A percentile compares a stretch with the other conserved stretches of the same genome.
These are phyloP conservation scores for Salvia splendens DNA, from an alignment of 257 asterid genomes.

Conservation along the genomic window DNA sequence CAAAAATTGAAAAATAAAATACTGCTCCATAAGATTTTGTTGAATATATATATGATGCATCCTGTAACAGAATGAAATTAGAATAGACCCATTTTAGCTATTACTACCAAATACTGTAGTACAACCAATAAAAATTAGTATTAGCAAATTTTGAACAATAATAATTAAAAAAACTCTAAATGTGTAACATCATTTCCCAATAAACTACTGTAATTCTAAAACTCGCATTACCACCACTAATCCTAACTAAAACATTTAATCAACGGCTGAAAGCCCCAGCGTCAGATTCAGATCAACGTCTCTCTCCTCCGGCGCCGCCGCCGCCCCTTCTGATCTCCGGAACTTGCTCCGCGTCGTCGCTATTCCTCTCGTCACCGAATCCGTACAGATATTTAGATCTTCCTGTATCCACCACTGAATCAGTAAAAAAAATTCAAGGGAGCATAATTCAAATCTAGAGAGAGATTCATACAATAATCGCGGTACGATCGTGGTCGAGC, in stretches of 20 bases:
- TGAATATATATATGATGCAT: neutral
- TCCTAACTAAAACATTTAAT: constrained; percentile 10
- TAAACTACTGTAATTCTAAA: constrained; percentile 1
- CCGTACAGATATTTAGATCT: neutral
- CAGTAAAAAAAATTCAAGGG: neutral
- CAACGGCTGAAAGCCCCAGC: neutral
- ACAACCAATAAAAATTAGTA: neutral
- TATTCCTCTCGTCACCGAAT: neutral
- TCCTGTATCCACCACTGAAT: constrained; percentile 28
- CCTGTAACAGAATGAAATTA: neutral
- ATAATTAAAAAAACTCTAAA: neutral
- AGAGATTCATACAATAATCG: constrained; percentile 32
- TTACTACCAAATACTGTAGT: neutral
- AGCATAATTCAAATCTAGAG: neutral
- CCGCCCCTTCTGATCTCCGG: constrained; percentile 9
- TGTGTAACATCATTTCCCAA: constrained; percentile 9
- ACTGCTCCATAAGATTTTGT: neutral
- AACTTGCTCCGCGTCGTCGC: constrained; percentile 1
- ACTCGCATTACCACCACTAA: constrained; percentile 1
- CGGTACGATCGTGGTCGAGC: constrained; percentile 29
- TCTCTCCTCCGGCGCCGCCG: neutral
- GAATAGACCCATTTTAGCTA: neutral
- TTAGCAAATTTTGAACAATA: neutral
- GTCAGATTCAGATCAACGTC: constrained; percentile 23
- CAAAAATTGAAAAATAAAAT: neutral